Base-by-base conservation (phyloP, 352 stramenopile genomes). In the Globisporangium emineosum region DNA sequence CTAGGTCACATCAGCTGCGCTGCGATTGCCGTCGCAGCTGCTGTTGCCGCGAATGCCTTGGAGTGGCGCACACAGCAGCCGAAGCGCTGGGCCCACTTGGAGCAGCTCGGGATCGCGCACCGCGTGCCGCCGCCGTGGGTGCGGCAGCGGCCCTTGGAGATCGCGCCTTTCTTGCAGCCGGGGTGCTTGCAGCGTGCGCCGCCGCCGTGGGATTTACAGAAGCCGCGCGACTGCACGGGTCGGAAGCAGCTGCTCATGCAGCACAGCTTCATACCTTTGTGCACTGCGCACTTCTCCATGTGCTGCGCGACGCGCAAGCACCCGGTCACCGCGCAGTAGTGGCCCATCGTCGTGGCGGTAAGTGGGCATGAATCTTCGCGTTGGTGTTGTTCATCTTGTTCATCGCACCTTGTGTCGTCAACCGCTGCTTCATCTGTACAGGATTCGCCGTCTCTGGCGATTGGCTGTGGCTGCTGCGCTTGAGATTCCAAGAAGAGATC, bases 141-240 rank as follows among this genome's bases (percentile, higher is more conserved):
- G 12, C 78, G 78, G 62, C 79, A 89, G 10, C 76, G 70, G 8
- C 79, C 77, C 52, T 78, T 75, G 47, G 67, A 83, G 49, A 85
- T 79, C 12, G 79, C 79, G 10, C 77, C 78, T 42, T 88, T 88
- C 13, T 52, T 60, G 65, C 80, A 89, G 5, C 66, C 72, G 0
- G 72, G 68, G 23, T 78, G 65, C 53, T 81, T 77, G 68, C 80
- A 89, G 25, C 72, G 72, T 30, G 76, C 76, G 32, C 80, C 80
- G 29, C 80, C 80, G 37, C 80, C 80, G 52, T 89, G 80, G 13
- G 77, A 84, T 51, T 85, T 86, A 71, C 80, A 89, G 33, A 71
- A 76, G 15, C 80, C 80, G 19, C 78, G 68, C 17, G 75, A 82
- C 55, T 87, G 78, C 54, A 83, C 76, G 0, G 72, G 73, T 4